These are phyloP conservation scores for Pelargonium fulgidum DNA, from an alignment of 441 rosid genomes.

Conservation along the genomic window DNA sequence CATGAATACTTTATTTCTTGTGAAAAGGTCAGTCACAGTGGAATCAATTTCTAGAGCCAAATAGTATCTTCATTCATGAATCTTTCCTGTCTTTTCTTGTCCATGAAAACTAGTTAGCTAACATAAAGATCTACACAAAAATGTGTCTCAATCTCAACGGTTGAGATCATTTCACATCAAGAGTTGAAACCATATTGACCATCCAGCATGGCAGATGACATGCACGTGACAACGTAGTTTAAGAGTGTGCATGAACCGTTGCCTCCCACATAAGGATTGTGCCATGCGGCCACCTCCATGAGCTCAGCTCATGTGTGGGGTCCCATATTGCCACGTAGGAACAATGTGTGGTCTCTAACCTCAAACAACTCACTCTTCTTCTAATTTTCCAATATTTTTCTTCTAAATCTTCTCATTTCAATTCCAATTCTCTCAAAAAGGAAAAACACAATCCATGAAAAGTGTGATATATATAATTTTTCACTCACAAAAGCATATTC, in stretches of 20 bases:
- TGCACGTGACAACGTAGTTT: neutral
- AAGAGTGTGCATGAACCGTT: neutral
- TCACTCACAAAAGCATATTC: neutral
- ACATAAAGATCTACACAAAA: no score
- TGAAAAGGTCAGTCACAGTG: no score
- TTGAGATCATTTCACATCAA: neutral
- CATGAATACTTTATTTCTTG: no score
- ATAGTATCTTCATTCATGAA: no score
- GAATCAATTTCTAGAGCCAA: no score
- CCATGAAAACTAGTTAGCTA: no score
- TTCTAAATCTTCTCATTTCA: neutral
- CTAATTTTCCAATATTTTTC: neutral
- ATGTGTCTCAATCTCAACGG: neutral
- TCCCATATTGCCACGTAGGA: neutral
- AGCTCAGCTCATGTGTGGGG: slow-evolving; percentile 4
- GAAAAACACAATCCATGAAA: neutral
- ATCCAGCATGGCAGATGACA: neutral
- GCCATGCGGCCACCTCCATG: neutral
- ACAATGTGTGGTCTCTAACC: neutral
- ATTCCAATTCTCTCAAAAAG: neutral
- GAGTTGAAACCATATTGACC: neutral
- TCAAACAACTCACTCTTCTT: neutral
- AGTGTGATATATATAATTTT: neutral
- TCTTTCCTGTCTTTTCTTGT: no score
- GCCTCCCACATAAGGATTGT: neutral